A percentile compares a stretch with the other conserved stretches of the same genome.
Conservation (phyloP, 2,329 filamentous ascomycete species). For the Xylariaceae sp. region DNA sequence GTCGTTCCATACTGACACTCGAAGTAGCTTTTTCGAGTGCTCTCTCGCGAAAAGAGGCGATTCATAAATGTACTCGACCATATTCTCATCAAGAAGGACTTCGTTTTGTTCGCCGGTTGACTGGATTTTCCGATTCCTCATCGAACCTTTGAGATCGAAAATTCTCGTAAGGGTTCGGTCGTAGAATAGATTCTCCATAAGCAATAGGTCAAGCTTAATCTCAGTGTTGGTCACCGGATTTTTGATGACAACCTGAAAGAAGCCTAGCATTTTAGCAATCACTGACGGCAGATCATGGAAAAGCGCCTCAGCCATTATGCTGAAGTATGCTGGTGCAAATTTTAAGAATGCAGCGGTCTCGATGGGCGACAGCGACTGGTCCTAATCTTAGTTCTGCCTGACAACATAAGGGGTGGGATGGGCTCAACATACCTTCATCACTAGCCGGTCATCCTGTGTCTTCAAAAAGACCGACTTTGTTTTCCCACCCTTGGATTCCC, state of each 20-base stretch:
- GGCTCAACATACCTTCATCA: conserved; percentile 66
- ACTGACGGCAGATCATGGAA: conserved; percentile 95
- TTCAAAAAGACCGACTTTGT: conserved; percentile 97
- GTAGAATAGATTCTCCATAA: conserved; percentile 99
- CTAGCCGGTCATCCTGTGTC: conserved; percentile 90
- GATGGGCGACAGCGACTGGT: conserved; percentile 79
- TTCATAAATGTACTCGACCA: conserved; percentile 99
- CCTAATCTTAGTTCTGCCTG: conserved; percentile 36
- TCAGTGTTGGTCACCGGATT: conserved; percentile 90
- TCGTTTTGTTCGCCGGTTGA: conserved; percentile 95
- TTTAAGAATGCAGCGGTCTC: conserved; percentile 93
- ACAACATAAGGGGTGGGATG: conserved; percentile 36
- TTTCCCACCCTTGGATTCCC: conserved; percentile 97
- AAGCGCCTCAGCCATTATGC: conserved; percentile 92
- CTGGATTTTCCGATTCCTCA: conserved; percentile 97
- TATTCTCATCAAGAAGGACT: conserved; percentile 95
- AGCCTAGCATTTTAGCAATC: conserved; percentile 98
- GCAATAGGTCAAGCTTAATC: conserved; percentile 88
- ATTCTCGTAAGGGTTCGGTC: conserved; percentile 87
- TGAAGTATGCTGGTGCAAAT: conserved; percentile 96
- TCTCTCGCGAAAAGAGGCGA: conserved; percentile 93
- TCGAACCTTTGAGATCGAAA: conserved; percentile 95
- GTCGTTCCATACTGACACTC: conserved; percentile 94
- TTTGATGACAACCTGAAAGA: conserved; percentile 97
- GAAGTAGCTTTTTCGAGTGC: conserved; percentile 91